Conservation (phyloP, 768 basidiomycete genomes). For the Neoboletus brunneissimus region DNA sequence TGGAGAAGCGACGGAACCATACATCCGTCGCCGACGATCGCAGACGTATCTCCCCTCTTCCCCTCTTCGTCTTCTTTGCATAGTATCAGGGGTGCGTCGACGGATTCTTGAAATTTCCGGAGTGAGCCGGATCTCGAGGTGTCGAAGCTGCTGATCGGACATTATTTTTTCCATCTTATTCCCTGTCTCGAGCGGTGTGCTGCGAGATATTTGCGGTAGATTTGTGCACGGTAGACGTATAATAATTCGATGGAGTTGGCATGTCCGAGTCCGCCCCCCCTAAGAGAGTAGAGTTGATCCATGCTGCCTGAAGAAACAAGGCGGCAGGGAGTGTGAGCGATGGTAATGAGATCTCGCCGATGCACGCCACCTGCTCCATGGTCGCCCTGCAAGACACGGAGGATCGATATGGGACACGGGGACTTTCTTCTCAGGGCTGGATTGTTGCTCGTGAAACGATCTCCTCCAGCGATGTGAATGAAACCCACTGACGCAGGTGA, state of each 20-base stretch:
- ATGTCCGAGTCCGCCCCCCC: neutral
- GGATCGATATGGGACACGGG: neutral
- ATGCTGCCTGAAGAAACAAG: conserved; percentile 7
- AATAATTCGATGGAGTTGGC: neutral
- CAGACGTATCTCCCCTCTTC: conserved; percentile 2
- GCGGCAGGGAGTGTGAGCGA: neutral
- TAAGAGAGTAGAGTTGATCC: conserved; percentile 1
- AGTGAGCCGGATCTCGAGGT: conserved; percentile 16
- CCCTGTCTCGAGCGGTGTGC: conserved; percentile 10
- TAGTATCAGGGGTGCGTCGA: neutral
- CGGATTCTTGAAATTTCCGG: conserved; percentile 20
- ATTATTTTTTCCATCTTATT: neutral
- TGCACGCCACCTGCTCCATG: neutral
- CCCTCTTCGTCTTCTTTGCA: conserved; percentile 4
- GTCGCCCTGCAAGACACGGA: neutral
- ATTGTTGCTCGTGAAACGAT: too few species aligned
- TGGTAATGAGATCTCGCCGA: conserved; percentile 5
- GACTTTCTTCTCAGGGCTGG: neutral
- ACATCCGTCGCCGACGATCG: conserved; percentile 2
- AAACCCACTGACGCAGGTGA: neutral
- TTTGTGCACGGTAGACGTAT: conserved; percentile 6
- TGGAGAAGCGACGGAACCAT: neutral
- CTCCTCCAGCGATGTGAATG: neutral
- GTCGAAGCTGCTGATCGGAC: conserved; percentile 21
- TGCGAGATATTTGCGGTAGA: conserved; percentile 22